Evolutionary conservation across 2,329 filamentous ascomycete species (phyloP), one percentile per base, ranked within the genome.

Genomic region (Sarocladiaceae sp.): DNA sequence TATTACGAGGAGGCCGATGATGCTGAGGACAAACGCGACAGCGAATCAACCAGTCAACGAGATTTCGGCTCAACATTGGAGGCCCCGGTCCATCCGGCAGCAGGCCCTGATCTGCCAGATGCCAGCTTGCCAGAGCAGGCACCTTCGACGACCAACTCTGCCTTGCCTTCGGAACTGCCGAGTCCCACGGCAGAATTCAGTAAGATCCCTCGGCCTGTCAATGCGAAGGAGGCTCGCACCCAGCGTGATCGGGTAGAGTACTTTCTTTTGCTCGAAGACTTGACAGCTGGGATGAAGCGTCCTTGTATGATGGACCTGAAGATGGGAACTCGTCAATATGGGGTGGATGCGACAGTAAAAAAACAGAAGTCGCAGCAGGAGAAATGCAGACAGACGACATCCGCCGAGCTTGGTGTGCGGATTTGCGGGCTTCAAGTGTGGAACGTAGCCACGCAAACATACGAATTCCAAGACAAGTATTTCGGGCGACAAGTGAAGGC

Each of bases 401-500:
- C 93, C 6, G 82, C 83, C 48, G 83, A 94, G 61, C 77, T 98
- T 1, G 93, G 93, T 3, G 93, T 98, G 3, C 82, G 93, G 16
- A 83, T 98, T 4, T 98, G 93, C 59, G 93, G 93, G 4, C 83
- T 98, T 68, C 93, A 98, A 61, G 88, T 95, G 1, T 98, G 91
- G 88, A 91, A 97, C 58, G 83, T 82, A 18, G 82, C 82, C 51
- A 83, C 81, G 27, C 81, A 94, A 57, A 82, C 79, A 37, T 96
- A 95, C 58, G 73, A 90, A n/a, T 98, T 97, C 59, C 86, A 95
- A 60, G 93, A 98, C 74, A 98, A 98, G 65, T 98, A 98, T 63
- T 95, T 88, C 59, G 93, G 93, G 2, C 84, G 93, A 44, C 81
- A 88, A 53, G 70, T 98, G 26, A 90, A 90, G 62, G 88, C 85